phyloP scores from a whole-genome alignment of 1,284 basidiomycete genomes.

The Puccinia hordei region DNA sequence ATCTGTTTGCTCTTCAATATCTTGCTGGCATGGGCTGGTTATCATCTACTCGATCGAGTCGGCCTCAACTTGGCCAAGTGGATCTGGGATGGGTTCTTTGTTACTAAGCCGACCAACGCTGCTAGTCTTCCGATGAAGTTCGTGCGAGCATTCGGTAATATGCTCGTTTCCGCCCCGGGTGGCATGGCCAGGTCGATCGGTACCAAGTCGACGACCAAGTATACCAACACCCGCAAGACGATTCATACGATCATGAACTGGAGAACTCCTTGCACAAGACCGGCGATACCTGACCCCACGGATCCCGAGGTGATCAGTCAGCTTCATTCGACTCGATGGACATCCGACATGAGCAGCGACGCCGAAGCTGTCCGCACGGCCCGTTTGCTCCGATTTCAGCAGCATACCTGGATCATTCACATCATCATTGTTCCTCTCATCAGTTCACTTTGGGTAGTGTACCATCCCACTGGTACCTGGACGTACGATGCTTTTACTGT shows the following conservation, averaged over 20 bases:
- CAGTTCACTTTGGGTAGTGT: slow-evolving; percentile 59
- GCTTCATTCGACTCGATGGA: slow-evolving; percentile 61
- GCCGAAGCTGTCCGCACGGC: slow-evolving; percentile 59
- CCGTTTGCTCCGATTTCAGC: slow-evolving; percentile 57
- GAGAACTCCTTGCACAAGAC: slow-evolving; percentile 56
- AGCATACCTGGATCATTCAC: slow-evolving; percentile 59
- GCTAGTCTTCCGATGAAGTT: slow-evolving; percentile 56
- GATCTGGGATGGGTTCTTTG: slow-evolving; percentile 61
- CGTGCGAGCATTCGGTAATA: slow-evolving; percentile 53
- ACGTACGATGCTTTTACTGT: slow-evolving; percentile 49
- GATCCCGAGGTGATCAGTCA: slow-evolving; percentile 59
- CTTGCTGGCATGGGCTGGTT: slow-evolving; percentile 59
- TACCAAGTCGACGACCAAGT: slow-evolving; percentile 49
- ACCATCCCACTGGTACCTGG: slow-evolving; percentile 57
- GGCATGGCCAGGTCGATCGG: slow-evolving; percentile 51
- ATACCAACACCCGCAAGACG: slow-evolving; percentile 44
- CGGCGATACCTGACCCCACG: slow-evolving; percentile 56
- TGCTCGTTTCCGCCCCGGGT: slow-evolving; percentile 55
- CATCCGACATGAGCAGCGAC: slow-evolving; percentile 59
- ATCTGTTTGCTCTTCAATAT: slow-evolving; percentile 60
- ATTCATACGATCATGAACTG: slow-evolving; percentile 57
- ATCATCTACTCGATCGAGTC: slow-evolving; percentile 59
- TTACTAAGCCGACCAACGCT: slow-evolving; percentile 58
- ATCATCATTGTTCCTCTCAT: slow-evolving; percentile 59
- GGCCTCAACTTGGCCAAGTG: slow-evolving; percentile 59